These are phyloP conservation scores for Teunomyces barrocoloradensis DNA, from an alignment of 805 yeast genomes.

Conservation along the genomic window DNA sequence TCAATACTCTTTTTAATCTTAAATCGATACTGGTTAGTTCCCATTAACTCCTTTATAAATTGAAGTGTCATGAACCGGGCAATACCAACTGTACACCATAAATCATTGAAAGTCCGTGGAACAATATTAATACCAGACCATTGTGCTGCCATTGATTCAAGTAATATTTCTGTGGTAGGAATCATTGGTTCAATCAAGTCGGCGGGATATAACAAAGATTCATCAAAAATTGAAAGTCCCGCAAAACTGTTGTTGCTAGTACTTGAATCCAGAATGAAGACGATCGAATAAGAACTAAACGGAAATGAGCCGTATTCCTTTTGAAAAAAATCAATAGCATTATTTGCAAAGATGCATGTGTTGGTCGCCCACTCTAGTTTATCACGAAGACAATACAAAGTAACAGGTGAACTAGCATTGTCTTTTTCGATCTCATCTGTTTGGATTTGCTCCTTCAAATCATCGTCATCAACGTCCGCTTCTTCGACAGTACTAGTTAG, in stretches of 20 bases:
- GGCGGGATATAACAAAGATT: conserved; percentile 66
- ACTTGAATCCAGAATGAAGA: conserved; percentile 63
- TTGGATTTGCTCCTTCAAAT: conserved; percentile 21
- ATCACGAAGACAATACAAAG: conserved; percentile 64
- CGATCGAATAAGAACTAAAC: conserved; percentile 73
- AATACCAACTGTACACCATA: conserved; percentile 89
- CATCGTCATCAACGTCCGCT: conserved; percentile 30
- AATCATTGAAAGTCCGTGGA: conserved; percentile 72
- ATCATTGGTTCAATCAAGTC: conserved; percentile 77
- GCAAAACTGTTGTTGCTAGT: conserved; percentile 60
- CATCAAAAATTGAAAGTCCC: conserved; percentile 64
- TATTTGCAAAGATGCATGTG: conserved; percentile 71
- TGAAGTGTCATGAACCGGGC: conserved; percentile 78
- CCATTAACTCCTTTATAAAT: conserved; percentile 70
- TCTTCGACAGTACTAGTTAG: conserved; percentile 42
- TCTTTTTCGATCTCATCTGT: conserved; percentile 30
- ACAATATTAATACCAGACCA: conserved; percentile 93
- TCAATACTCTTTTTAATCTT: conserved; percentile 65
- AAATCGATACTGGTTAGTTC: conserved; percentile 77
- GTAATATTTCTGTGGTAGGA: conserved; percentile 60
- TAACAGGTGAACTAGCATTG: conserved; percentile 35
- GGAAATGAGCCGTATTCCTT: conserved; percentile 94
- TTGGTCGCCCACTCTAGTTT: conserved; percentile 56
- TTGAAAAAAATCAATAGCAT: conserved; percentile 78
- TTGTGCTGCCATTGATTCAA: conserved; percentile 76